phyloP scores from a whole-genome alignment of 345 rosid species.

The Linum usitatissimum region DNA sequence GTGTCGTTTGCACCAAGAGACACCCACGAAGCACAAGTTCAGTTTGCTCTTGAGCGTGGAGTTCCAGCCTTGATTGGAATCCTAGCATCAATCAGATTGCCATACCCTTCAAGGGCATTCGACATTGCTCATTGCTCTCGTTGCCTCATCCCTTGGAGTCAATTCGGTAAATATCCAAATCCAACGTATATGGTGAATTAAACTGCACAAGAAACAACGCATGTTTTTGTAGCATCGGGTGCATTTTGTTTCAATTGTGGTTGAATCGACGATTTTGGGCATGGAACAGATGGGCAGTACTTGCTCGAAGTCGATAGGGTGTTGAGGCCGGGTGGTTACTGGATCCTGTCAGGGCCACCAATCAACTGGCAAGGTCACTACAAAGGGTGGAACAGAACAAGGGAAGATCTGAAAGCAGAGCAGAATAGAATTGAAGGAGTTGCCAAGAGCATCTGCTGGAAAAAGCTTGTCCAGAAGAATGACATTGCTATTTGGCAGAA shows the following conservation, averaged over 20 bases:
- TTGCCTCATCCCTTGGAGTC: constrained; percentile 90
- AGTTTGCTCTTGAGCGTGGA: constrained; percentile 85
- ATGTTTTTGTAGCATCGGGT: too few species aligned
- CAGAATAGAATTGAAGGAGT: constrained; percentile 44
- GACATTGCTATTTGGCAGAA: constrained; percentile 88
- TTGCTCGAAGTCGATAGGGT: constrained; percentile 77
- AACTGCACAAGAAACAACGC: too few species aligned
- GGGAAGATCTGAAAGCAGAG: constrained; percentile 48
- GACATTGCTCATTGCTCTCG: constrained; percentile 99
- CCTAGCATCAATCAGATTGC: constrained; percentile 75
- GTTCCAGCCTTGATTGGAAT: constrained; percentile 87
- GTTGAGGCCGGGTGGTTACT: constrained; percentile 83
- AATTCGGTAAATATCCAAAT: constrained; percentile 31
- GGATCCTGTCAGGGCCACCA: constrained; percentile 94
- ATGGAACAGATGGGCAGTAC: constrained; percentile 54
- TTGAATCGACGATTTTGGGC: too few species aligned
- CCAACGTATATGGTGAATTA: too few species aligned
- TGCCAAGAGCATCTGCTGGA: constrained; percentile 80
- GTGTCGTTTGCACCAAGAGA: constrained; percentile 95
- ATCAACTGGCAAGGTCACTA: constrained; percentile 69
- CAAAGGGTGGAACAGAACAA: constrained; percentile 76
- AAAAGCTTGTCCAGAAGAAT: constrained; percentile 46
- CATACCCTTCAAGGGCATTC: constrained; percentile 83
- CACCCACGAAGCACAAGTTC: constrained; percentile 92
- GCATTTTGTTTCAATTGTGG: too few species aligned